Evolutionary conservation across 305 asterid genomes (phyloP), one percentile per base, ranked within the genome.

Genomic region (Solanum chacoense): DNA sequence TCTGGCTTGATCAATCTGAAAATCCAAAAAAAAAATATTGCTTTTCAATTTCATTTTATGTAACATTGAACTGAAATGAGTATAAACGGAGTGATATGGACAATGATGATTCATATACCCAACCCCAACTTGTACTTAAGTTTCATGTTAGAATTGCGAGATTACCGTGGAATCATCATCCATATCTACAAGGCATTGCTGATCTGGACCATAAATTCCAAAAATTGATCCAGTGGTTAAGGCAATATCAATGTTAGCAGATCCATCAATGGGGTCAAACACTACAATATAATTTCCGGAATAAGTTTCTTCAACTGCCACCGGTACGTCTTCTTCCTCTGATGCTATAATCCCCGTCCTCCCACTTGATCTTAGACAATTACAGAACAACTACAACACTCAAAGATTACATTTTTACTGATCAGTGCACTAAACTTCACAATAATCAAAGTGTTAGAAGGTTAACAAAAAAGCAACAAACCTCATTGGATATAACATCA

Each of bases 221-320:
- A 94, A 95, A 81, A 95, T 93, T 87, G 96, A 95, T 40, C 98
- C 96, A 0, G 98, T 95, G 2, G 95, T 89, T 84, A 95, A 88
- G 90, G 98, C 93, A 85, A 95, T 94, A 89, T 97, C 98, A 29
- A 95, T 96, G 88, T 95, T 97, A 79, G 99, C 93, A 67, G 99
- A 97, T 88, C 98, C 98, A 86, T 95, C 98, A 80, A 97, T 92
- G 20, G 98, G 98, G 80, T 97, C 98, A 83, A 97, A 96, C 29
- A 97, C 98, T 13, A 97, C 99, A 87, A 95, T 91, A 91, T 97
- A 97, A 87, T 96, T 97, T 11, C 98, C 98, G 36, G 98, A 97
- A 87, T 92, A 91, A 14, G 96, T 96, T 90, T 97, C 98, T 90
- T 96, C 98, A n/a, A 97, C 98, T 12, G 98, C 99, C 7, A 97